Base-by-base conservation (phyloP, 192 early-diverging fungal genomes). In the Coemansia nantahalensis region DNA sequence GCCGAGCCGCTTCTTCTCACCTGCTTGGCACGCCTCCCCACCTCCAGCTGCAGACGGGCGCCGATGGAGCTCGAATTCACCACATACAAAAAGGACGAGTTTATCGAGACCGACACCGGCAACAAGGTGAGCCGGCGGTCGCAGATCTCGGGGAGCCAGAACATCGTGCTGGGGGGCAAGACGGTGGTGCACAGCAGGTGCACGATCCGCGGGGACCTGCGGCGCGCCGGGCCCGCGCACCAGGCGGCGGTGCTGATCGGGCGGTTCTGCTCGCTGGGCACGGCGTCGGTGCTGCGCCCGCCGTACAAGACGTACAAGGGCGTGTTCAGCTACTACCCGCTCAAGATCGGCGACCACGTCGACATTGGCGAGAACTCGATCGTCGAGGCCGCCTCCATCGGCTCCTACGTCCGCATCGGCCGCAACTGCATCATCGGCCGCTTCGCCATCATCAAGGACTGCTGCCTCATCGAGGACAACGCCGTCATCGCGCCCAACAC, bases 101-200 rank as follows among this genome's bases (percentile, higher is more conserved):
- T 92, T 71, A 96, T 98, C 37, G 93, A 96, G 68, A 98, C 93
- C n/a, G 95, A 96, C 56, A 96, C 93, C 1, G 92, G 95, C 26
- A 98, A 98, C 81, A 96, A 94, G 74, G 91, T 98, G 33, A 87
- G 85, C 54, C 83, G 94, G 18, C 90, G 92, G 68, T 90, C 91
- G 3, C 84, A 91, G 45, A 98, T 98, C 56, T 91, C 86, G 55
- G 95, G 93, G 11, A 86, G 85, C 65, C 91, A 95, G 65, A 98
- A 98, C 80, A 98, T 98, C 48, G 87, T 94, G 24, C 84, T 95
- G 8, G 91, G 92, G 21, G 95, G 95, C 45, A 97, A 96, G 86
- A 94, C 95, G 33, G 90, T 98, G 43, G 90, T 98, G 32, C 90
- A 96, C 76, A 82, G 80, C 18, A 90, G 85, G 39, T 88, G 88